These are phyloP conservation scores for Staphylotrichum tortipilum DNA, from an alignment of 495 filamentous ascomycete species.

Conservation along the genomic window DNA sequence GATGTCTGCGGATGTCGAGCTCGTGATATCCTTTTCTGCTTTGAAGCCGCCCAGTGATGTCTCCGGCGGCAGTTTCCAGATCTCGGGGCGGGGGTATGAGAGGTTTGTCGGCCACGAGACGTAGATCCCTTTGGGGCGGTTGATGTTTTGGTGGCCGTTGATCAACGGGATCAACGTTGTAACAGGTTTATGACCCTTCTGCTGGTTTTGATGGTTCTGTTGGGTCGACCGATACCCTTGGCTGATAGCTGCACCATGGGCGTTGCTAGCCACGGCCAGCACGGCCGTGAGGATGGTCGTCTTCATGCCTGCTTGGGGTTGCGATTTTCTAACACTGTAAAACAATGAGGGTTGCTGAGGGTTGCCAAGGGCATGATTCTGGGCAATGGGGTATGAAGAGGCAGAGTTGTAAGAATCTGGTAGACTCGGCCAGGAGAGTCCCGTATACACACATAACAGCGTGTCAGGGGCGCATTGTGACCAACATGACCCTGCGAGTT, in stretches of 20 bases:
- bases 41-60: background rate
- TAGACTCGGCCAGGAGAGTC: too few relatives aligned
- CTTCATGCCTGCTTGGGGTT: background rate
- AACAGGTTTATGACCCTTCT: too few relatives aligned
- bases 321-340: too few relatives aligned
- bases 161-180: background rate
- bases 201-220: constrained; percentile 1
- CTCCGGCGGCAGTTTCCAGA: background rate
- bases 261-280: background rate
- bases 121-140: background rate
- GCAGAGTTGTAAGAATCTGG: too few relatives aligned
- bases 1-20: background rate
- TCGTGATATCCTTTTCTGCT: background rate
- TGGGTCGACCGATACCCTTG: background rate
- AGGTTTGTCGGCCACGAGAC: background rate
- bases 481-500: too few relatives aligned
- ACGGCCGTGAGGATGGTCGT: background rate
- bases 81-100: background rate
- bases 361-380: too few relatives aligned
- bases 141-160: background rate
- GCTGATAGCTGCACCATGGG: background rate
- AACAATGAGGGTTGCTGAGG: too few relatives aligned
- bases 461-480: too few relatives aligned
- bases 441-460: too few relatives aligned
- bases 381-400: too few relatives aligned